A percentile compares a stretch with the other conserved stretches of the same genome.
Conservation (phyloP, 345 rosid species). For the Eucalyptus tenuipes region DNA sequence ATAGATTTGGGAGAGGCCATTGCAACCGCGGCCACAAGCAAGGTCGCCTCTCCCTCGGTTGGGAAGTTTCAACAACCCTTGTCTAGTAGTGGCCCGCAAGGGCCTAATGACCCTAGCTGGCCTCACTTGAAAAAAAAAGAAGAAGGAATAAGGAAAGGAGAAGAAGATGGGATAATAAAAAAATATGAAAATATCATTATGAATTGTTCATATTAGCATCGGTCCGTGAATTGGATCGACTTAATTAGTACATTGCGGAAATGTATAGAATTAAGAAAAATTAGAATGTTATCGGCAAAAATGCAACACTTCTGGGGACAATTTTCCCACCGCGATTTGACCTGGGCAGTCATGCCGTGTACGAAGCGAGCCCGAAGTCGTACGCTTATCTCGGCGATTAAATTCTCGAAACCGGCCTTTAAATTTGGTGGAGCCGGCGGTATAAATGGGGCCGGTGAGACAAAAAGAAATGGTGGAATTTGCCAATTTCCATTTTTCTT, state of each 20-base stretch:
- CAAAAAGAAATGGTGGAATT: fast-evolving
- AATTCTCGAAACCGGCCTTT: neutral
- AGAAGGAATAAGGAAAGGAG: no score
- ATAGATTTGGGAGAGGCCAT: neutral
- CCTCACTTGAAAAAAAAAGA: no score
- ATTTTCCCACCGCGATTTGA: neutral
- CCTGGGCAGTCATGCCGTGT: neutral
- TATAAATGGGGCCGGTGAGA: neutral
- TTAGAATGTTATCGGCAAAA: fast-evolving
- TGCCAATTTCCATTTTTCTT: neutral
- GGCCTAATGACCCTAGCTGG: fast-evolving
- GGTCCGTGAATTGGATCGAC: neutral
- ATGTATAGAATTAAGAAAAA: no score
- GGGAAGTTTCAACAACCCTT: fast-evolving
- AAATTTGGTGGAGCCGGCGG: neutral
- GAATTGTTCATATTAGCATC: fast-evolving
- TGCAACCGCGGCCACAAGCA: fast-evolving
- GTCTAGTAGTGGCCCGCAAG: fast-evolving
- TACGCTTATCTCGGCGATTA: neutral
- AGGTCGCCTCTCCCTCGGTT: fast-evolving
- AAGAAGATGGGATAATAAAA: no score
- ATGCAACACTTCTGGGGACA: neutral
- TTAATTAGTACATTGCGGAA: fast-evolving
- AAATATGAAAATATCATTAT: no score
- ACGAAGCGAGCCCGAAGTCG: neutral